Evolutionary conservation across 108 stramenopile species (phyloP), one percentile per base, ranked within the genome.

Genomic region (Fragilaria crotonensis): DNA sequence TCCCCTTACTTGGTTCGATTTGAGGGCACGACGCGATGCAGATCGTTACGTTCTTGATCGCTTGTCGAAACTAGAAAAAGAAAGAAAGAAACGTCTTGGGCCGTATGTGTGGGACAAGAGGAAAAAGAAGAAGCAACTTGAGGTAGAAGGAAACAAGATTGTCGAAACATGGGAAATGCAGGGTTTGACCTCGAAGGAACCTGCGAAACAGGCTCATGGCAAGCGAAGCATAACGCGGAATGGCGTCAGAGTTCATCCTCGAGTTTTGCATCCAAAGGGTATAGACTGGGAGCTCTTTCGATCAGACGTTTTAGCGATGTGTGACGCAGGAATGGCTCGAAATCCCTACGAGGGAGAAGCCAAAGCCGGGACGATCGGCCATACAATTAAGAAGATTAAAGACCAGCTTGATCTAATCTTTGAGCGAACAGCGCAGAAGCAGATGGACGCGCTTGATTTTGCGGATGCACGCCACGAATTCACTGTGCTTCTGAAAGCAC

Each of bases 231-330:
- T 41, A 14, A 41, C 14, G 7, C 14, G 36, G 25, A 58, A 66
- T 25, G 72, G 53, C 20, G 53, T 32, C 25, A 60, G 57, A 19
- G 28, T 44, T 47, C 44, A 29, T 68, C 9, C 33, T 31, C 32
- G 61, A 69, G 52, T 75, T 30, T 30, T 70, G n/a, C 72, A 91
- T 52, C 75, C 77, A 1, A 53, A 73, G 31, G 84, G 81, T 29
- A 71, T 87, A 27, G 66, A 91, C 48, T 91, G 89, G 89, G 73
- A 85, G 53, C 66, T 67, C 30, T 85, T 91, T 51, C 67, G 71
- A 25, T 21, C 62, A 7, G 86, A 91, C 68, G 68, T 91, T 18
- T 33, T 72, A 31, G 74, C 47, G 1, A 91, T 91, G 89, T 85
- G 84, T 48, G 73, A 85, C 44, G 63, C 82, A 26, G 81, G 85